Base-by-base conservation (phyloP, 805 yeast genomes). In the Schwanniomyces vanrijiae region DNA sequence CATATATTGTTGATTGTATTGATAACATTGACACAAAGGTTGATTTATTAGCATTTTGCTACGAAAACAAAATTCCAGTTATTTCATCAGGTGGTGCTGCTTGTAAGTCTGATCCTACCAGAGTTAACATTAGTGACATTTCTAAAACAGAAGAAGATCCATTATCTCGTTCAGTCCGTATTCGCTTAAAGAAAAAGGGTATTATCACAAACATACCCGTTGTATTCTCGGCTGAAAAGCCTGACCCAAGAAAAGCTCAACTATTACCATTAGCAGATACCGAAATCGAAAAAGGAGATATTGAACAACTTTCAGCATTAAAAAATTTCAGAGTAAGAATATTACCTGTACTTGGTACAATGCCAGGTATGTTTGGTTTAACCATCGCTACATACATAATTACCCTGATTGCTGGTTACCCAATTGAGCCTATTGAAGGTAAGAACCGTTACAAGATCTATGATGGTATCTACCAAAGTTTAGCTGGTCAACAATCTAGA, bases 21-120 rank as follows among this genome's bases (percentile, higher is more conserved):
- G 99, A 94, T 68, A 94, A 94, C 63, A 86, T 94, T 49, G 96
- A 92, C 57, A 91, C 98, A n/a, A 94, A 94, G 60, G 95, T 91
- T 22, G 99, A 94, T 59, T 71, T 94, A 44, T 71, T 94, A 54
- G 83, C 84, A 26, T 91, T 77, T 66, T 85, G 96, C 54, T 71
- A 83, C 61, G 73, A 76, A 14, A 68, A 81, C 38, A 65, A 75
- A 1, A 62, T 92, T 28, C 81, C 80, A n/a, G 86, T 90, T 26
- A 79, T 94, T 34, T 84, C 96, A 4, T 88, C 97, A 0, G 95
- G 95, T 83, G 99, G 99, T 22, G 98, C 99, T 0, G 96, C 97
- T 4, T 86, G 96, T 56, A 94, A 94, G 65, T 86, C 96, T 44
- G 99, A 94, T 62, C 95, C 98, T 10, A 86, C 97, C 2, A 76